Conservation (phyloP, 306 rosid genomes). For the Castanea mollissima region DNA sequence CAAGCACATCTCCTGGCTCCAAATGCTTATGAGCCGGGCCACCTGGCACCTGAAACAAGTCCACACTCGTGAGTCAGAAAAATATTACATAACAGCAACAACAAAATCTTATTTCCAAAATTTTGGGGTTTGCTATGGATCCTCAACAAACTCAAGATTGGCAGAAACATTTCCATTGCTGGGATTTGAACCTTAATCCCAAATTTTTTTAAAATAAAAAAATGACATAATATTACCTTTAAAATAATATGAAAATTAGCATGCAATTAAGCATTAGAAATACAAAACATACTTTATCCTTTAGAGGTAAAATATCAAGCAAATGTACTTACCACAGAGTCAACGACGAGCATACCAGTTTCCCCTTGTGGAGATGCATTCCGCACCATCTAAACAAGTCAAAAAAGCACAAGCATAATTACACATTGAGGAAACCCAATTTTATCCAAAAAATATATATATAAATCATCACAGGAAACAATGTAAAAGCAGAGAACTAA, state of each 20-base stretch:
- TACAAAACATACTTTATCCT: background rate
- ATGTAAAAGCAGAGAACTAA: conserved; percentile 11
- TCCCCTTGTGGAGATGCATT: conserved; percentile 75
- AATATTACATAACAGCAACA: background rate
- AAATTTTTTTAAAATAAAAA: background rate
- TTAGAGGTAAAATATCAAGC: conserved; percentile 1
- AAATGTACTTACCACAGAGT: conserved; percentile 68
- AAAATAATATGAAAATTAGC: background rate
- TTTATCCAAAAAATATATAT: background rate
- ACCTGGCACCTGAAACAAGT: conserved; percentile 83
- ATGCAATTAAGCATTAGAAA: background rate
- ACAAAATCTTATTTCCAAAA: too few species aligned
- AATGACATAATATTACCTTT: background rate
- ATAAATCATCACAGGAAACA: conserved; percentile 1
- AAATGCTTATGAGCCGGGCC: conserved; percentile 80
- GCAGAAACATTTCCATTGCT: too few species aligned
- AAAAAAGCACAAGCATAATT: conserved; percentile 17
- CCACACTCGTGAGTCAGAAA: conserved; percentile 23
- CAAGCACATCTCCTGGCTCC: conserved; percentile 97
- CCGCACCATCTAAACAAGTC: conserved; percentile 67
- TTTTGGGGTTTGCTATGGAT: too few species aligned
- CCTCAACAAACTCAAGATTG: too few species aligned
- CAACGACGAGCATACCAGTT: conserved; percentile 99
- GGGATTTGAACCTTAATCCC: too few species aligned
- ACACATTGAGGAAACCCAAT: conserved; percentile 18